Conservation (phyloP, 352 stramenopile genomes). For the Heterotrichella gracilis region DNA sequence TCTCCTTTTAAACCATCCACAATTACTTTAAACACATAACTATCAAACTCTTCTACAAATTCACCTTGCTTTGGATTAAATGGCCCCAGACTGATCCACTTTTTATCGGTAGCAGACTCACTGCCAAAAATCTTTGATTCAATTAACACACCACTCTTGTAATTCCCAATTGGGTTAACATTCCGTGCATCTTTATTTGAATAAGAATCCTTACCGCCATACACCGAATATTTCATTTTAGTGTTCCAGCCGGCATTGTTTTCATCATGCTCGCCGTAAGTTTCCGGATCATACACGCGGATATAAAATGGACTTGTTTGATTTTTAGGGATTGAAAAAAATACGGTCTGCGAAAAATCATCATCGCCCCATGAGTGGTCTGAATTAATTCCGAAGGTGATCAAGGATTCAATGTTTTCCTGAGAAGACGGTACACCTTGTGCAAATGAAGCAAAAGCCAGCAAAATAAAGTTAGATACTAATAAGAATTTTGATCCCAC, state of each 20-base stretch:
- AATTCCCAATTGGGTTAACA: not conserved
- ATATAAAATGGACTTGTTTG: not conserved
- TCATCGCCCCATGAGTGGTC: not conserved
- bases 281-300: not conserved
- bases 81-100: not conserved
- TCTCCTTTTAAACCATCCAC: not conserved
- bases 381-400: not conserved
- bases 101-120: not conserved
- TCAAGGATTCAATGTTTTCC: not conserved
- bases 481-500: too few species aligned
- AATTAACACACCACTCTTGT: not conserved
- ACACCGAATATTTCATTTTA: conserved; percentile 6
- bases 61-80: not conserved
- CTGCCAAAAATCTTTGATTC: not conserved
- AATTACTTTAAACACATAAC: not conserved
- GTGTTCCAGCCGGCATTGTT: not conserved
- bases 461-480: not conserved
- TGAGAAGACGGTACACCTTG: not conserved
- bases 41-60: not conserved
- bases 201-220: not conserved
- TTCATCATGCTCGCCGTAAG: not conserved
- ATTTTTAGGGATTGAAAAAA: not conserved
- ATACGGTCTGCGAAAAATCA: not conserved
- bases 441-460: not conserved
- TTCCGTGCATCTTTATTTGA: not conserved